Base-by-base conservation (phyloP, 176 grass and related monocot species). In the Cymbopogon citratus region DNA sequence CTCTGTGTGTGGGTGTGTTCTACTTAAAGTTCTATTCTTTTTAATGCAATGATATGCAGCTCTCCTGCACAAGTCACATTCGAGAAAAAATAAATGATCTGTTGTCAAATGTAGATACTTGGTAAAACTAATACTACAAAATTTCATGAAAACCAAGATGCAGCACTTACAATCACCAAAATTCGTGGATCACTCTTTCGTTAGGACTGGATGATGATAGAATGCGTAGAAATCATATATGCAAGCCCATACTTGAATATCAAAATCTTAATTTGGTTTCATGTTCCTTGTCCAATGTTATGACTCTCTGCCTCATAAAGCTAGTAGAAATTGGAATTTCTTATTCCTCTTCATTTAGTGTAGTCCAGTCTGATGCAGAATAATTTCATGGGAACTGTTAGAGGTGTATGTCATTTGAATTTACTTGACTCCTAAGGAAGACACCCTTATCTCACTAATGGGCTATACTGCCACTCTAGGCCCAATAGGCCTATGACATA, bases 71-170 rank as follows among this genome's bases (percentile, higher is more conserved):
- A n/a, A n/a, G n/a, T n/a, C n/a, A n/a, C 14, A 19, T 51, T 52
- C 6, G 18, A 52, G 49, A 19, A 19, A 51, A 51, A 39, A 36
- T 25, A 12, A 12, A 38, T 66, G 36, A 56, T 46, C 24, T 76
- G 13, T 2, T 14, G 21, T 81, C 51, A 73, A 65, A 63, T 9
- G 1, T 10, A 66, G 14, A 63, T 51, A 5, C 26, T 79, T 12
- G 29, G 28, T 62, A 61, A 34, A 9, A 5, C 43, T 39, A 41
- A 56, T 43, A 41, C 46, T 8, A n/a, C 23, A 6, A 76, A 5
- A 28, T 79, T 85, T 79, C 57, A 65, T 79, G n/a, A 11, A 64
- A 79, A 61, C 46, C 31, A 41, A 31, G 19, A 26, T 66, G 13
- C 6, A 26, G 3, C 27, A 33, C 28, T 38, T 74, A 31, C 3